Evolutionary conservation across 2,329 filamentous ascomycete genomes (phyloP), one percentile per base, ranked within the genome.

Genomic region (Arthrobotrys megalospora): DNA sequence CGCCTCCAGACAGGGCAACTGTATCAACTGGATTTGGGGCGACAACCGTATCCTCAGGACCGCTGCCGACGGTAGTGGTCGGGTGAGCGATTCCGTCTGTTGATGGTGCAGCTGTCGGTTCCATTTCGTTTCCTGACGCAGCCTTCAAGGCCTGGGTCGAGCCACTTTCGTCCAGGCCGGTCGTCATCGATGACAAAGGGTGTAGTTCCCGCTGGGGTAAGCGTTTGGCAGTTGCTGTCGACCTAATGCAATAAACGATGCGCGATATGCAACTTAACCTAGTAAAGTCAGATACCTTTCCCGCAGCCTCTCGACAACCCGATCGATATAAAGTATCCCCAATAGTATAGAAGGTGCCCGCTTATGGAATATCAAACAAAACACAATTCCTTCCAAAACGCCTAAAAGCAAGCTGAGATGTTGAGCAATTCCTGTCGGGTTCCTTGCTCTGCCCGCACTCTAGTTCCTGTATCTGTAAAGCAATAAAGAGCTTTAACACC

Each of bases 131-230:
- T 48, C 50, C 60, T 65, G 66, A 36, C 38, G 66, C 36, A 48
- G 65, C 6, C 12, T 43, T 47, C 38, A 52, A 58, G 34, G 47
- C 58, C 21, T 64, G 65, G 41, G 41, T 60, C 41, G 66, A 77
- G 50, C 38, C 58, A 70, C 52, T 67, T 77, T 71, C 66, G 41
- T 71, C 66, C 34, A 60, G 66, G 47, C 68, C 66, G 38, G 65
- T 50, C 73, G 71, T 77, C 60, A 58, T 77, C 28, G 50, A 60
- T 50, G 65, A 71, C 34, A 60, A 60, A 60, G 11, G 36, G 55
- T 38, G 36, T 60, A 41, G 34, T 55, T 24, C 52, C 16, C 34
- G 43, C 55, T 60, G 11, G 28, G 53, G 55, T 60, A 60, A 60
- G 55, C 55, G 14, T 55, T 43, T 63, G 41, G 53, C 14, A 36